Base-by-base conservation (phyloP, 1,284 basidiomycete genomes). In the Cryptococcus deneoformans region DNA sequence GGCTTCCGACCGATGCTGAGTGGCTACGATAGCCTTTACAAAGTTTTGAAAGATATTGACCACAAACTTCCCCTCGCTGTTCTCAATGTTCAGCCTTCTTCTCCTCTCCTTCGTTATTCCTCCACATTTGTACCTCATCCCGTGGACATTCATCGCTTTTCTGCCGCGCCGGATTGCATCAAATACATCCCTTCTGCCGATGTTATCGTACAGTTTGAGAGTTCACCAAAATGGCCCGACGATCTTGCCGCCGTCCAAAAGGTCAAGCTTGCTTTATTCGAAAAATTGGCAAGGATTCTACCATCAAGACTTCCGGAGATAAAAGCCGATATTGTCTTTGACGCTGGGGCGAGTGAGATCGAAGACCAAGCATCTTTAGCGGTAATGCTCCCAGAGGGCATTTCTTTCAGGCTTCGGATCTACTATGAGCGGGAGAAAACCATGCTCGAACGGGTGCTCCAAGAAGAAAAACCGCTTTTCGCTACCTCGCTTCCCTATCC, bases 201-300 rank as follows among this genome's bases (percentile, higher is more conserved):
- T 16, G 78, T 92, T 51, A 74, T 90, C 29, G 74, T 97, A 43
- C 89, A 93, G 74, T 94, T 96, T 67, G 93, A 96, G 76, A 88
- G 87, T 59, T 95, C 92, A 0, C 87, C 88, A 0, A 84, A 85
- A 63, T 99, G 96, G 96, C 96, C 96, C 0, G 93, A 98, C 70
- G 93, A 99, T 67, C 82, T 99, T 1, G 82, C 82, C 14, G 92
- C 93, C 0, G 89, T 98, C 48, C 94, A 97, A 76, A 92, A 92
- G 66, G 89, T 94, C 79, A 99, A 99, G 77, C 82, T 96, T 2
- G 95, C 95, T 0, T 88, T 99, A 72, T 85, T 95, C 60, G 92
- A 93, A 69, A 83, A 84, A 35, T 81, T 91, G 2, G 89, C 87
- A 0, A 78, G 80, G 11, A 80, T 82, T 1, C 80, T 95, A 47